Base-by-base conservation (phyloP, 192 early-diverging fungal species). In the Coemansia sp. region DNA sequence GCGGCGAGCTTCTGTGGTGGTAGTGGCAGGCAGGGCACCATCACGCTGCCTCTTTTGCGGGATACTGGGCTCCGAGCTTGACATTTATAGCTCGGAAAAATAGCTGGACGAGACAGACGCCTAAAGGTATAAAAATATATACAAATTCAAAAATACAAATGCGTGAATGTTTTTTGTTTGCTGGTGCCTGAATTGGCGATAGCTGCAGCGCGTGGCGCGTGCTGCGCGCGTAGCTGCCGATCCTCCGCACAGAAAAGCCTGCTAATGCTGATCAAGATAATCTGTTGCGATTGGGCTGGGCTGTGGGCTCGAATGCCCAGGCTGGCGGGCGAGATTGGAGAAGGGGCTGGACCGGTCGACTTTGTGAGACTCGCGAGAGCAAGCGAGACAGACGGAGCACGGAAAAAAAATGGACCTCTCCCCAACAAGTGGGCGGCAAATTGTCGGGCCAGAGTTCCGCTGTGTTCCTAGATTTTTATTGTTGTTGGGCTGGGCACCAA, bases 1-100 rank as follows among this genome's bases (percentile, higher is more conserved):
- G 62, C 22, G 27, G n/a, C n/a, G n/a, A 40, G 11, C 11, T n/a
- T 36, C 65, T 17, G 41, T 6, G n/a, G n/a, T n/a, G n/a, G n/a
- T n/a, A 17, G 57, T 27, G 6, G 65, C 65, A 11, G 53, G n/a
- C 12, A 59, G 29, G 3, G 15, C 25, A 19, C 43, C 65, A 1
- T 74, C 59, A 49, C 56, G 73, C 9, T 53, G 68, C 35, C 73
- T 53, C 51, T 75, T 80, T 25, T 67, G 74, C 7, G 74, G 32
- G 3, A 45, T 38, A 36, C 24, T 37, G 31, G 53, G 53, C 53
- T n/a, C 27, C n/a, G n/a, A n/a, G 53, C 32, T 36, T 35, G 53
- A 8, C 53, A 56, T 56, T 15, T 51, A 25, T 51, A 27, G 1
- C 11, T 51, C 11, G n/a, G 31, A 1, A 17, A 10, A 0, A 56